Evolutionary conservation across 1,284 basidiomycete genomes (phyloP), one percentile per base, ranked within the genome.

Genomic region (Cutaneotrichosporon daszewskae): DNA sequence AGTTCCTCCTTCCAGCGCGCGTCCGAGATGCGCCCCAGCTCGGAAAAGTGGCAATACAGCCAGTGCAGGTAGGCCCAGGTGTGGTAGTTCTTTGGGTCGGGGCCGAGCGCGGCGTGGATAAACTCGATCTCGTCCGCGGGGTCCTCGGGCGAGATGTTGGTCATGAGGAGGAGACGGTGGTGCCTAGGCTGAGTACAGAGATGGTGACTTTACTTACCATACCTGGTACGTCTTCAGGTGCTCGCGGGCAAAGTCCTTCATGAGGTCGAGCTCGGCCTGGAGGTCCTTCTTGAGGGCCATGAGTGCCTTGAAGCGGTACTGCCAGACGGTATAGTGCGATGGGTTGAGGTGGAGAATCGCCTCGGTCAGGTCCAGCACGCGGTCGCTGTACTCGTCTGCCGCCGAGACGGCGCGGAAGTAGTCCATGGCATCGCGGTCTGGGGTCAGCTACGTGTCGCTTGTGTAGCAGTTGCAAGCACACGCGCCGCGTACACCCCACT

Each of bases 61-160:
- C 87, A 94, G 67, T 95, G 89, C 7, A 90, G 78, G 69, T 92
- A 91, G 5, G 85, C 85, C 90, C 90, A 95, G 0, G 90, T 94
- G 69, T 95, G 90, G 66, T 95, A 95, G 73, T 95, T 96, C 77
- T 96, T 96, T 37, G 80, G 72, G 65, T 96, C 91, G 17, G 72
- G 75, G 8, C 76, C 67, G 29, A 96, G 79, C 0, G 81, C 81
- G 37, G 73, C 69, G 42, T 81, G 77, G 60, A 90, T 83, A 68
- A 94, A 94, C 18, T 69, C 75, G 46, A 96, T 81, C 68, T 96
- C 91, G 72, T 45, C 31, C 17, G 36, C 12, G 2, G 66, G 59
- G 35, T 80, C 76, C 36, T 74, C 65, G 32, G 79, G 78, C 47
- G 86, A 77, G 28, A 76, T 59, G n/a, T 73, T 66, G 11, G 70